These are phyloP conservation scores for Penicillium sp. DNA, from an alignment of 2,329 filamentous ascomycete species.

Conservation along the genomic window DNA sequence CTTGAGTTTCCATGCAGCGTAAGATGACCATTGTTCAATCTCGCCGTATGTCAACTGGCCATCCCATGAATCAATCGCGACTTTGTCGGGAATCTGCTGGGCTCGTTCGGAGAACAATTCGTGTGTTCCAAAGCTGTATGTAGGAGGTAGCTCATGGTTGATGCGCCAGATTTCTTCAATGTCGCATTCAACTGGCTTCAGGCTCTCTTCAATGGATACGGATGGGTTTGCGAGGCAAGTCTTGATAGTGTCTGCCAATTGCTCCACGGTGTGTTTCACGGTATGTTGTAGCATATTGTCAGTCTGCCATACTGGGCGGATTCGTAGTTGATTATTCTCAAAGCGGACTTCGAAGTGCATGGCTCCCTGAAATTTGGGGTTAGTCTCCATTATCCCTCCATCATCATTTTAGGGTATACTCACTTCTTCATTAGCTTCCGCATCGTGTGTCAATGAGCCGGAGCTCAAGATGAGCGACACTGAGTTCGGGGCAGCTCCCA, in stretches of 20 bases:
- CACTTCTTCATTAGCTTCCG: slow-evolving; percentile 25
- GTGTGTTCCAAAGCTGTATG: slow-evolving; percentile 49
- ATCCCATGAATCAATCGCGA: slow-evolving; percentile 35
- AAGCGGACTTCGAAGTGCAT: slow-evolving; percentile 37
- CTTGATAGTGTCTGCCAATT: slow-evolving; percentile 44
- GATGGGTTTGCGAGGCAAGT: slow-evolving; percentile 32
- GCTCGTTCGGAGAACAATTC: slow-evolving; percentile 42
- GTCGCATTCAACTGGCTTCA: slow-evolving; percentile 39
- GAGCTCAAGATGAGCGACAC: slow-evolving; percentile 28
- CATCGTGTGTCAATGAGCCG: slow-evolving; percentile 15
- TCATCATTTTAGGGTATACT: slow-evolving; percentile 1
- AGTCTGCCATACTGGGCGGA: slow-evolving; percentile 45
- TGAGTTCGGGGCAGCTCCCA: neutral
- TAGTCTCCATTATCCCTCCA: neutral
- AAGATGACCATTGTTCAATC: slow-evolving; percentile 37
- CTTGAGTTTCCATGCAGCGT: slow-evolving; percentile 25
- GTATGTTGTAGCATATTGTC: slow-evolving; percentile 46
- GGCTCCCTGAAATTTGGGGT: slow-evolving; percentile 22
- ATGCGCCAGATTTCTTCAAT: slow-evolving; percentile 50
- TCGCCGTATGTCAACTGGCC: slow-evolving; percentile 31
- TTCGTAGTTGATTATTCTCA: slow-evolving; percentile 28
- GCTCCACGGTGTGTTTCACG: slow-evolving; percentile 44
- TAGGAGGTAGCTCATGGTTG: slow-evolving; percentile 48
- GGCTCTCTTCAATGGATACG: slow-evolving; percentile 31
- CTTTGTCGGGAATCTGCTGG: slow-evolving; percentile 23